Base-by-base conservation (phyloP, 371 early-diverging fungal genomes). In the Mortierella sp. region DNA sequence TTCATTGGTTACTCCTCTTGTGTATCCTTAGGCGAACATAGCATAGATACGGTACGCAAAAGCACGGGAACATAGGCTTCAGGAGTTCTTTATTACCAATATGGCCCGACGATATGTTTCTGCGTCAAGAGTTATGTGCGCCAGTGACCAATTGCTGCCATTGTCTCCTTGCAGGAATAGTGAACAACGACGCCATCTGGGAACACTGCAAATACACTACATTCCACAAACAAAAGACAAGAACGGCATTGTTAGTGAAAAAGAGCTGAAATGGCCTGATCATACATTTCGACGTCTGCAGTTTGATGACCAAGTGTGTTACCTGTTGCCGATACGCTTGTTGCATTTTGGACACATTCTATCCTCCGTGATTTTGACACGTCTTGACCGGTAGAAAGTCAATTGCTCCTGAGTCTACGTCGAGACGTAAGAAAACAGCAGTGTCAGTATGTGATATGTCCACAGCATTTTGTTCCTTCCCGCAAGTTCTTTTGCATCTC, bases 341-440 rank as follows among this genome's bases (percentile, higher is more conserved):
- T 95, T 92, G 79, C 97, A 97, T 79, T 92, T 92, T 45, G 94
- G 92, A 81, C 97, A 97, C 94, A 96, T 94, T 21, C 94, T 90
- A 76, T 96, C 95, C 44, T 95, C 95, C 5, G 95, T 93, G 44
- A 97, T 93, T 70, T 91, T 91, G 73, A 96, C 94, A 70, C 93
- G 89, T 73, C 92, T 84, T 6, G 94, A 92, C 74, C 93, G 92
- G 72, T 93, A 92, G 75, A 89, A 91, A 68, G 91, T 90, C 75
- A 95, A 75, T 74, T 94, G 92, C 79, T 95, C 95, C 80, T 95
- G 94, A 5, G 92, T 92, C 94, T 95, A 84, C 57, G 54, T 10
- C 4, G 16, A 10, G 16, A 21, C 24, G 9, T 42, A 11, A 19
- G n/a, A 19, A 47, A 68, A n/a, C 9, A 50, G 45, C n/a, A 7